Conservation (phyloP, 2,329 filamentous ascomycete species). For the Blastomyces parvus region DNA sequence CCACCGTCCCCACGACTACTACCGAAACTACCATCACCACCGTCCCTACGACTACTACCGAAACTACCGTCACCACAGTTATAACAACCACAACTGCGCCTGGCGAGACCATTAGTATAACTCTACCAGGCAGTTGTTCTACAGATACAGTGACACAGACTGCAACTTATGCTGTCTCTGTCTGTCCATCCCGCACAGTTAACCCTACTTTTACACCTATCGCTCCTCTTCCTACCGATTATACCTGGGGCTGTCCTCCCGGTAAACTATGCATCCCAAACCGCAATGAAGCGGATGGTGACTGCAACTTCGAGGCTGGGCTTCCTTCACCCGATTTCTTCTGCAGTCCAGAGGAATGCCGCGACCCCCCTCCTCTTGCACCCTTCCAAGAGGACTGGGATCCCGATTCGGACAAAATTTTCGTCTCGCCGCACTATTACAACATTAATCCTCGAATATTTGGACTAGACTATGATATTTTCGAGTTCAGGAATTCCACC, state of each 20-base stretch:
- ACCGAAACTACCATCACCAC: conserved; percentile 13
- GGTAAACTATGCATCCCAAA: conserved; percentile 35
- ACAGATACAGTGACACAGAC: conserved; percentile 14
- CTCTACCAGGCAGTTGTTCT: conserved; percentile 14
- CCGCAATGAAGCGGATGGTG: conserved; percentile 23
- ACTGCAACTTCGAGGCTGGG: conserved; percentile 35
- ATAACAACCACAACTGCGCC: conserved; percentile 16
- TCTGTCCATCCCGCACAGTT: conserved; percentile 23
- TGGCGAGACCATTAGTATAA: conserved; percentile 15
- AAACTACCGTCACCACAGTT: conserved; percentile 13
- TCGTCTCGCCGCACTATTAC: conserved; percentile 48
- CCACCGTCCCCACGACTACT: conserved; percentile 12
- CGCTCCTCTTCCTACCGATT: conserved; percentile 21
- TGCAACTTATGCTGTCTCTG: conserved; percentile 15
- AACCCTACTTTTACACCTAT: conserved; percentile 26
- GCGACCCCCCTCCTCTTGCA: background rate
- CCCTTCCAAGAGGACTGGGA: background rate
- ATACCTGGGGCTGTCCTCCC: conserved; percentile 35
- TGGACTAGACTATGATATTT: conserved; percentile 55
- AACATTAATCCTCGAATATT: conserved; percentile 55
- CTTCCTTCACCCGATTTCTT: conserved; percentile 32
- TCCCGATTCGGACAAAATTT: background rate
- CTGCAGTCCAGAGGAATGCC: conserved; percentile 34
- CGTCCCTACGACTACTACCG: conserved; percentile 8
- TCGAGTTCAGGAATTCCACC: conserved; percentile 32